phyloP scores from a whole-genome alignment of 768 basidiomycete species.

The Podaxis sp. region DNA sequence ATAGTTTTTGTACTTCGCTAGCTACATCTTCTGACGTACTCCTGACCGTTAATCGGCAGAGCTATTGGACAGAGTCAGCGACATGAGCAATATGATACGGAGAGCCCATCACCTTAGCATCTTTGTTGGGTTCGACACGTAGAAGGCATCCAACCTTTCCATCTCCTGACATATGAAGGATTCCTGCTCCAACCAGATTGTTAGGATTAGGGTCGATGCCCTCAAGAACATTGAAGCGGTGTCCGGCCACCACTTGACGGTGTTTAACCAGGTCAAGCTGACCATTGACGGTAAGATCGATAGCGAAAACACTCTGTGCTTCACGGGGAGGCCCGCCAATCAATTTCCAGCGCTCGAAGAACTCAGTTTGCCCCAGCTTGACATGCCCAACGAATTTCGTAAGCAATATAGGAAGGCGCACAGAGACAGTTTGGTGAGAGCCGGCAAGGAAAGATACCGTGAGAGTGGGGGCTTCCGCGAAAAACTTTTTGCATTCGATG shows the following conservation, averaged over 20 bases:
- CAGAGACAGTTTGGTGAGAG: slow-evolving; percentile 78
- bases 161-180: slow-evolving; percentile 84
- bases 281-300: slow-evolving; percentile 59
- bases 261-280: slow-evolving; percentile 74
- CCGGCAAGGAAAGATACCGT: slow-evolving; percentile 90
- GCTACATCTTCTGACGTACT: slow-evolving; percentile 94
- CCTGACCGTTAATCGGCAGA: slow-evolving; percentile 90
- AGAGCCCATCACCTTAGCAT: slow-evolving; percentile 72
- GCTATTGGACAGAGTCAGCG: slow-evolving; percentile 34
- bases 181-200: slow-evolving; percentile 94
- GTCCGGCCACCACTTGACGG: slow-evolving; percentile 72
- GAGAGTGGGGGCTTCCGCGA: slow-evolving; percentile 71
- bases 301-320: slow-evolving; percentile 82
- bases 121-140: slow-evolving; percentile 90
- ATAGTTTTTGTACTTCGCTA: slow-evolving; percentile 55
- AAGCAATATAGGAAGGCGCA: slow-evolving; percentile 82
- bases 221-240: slow-evolving; percentile 70
- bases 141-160: slow-evolving; percentile 96
- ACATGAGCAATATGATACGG: neutral
- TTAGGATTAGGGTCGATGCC: slow-evolving; percentile 92
- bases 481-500: slow-evolving; percentile 90
- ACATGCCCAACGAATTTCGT: slow-evolving; percentile 95
- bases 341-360: slow-evolving; percentile 98
- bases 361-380: slow-evolving; percentile 74
- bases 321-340: slow-evolving; percentile 96